A percentile compares a stretch with the other conserved stretches of the same genome.
phyloP scores from a whole-genome alignment of 2,329 filamentous ascomycete species.

The Venturiaceae sp. region DNA sequence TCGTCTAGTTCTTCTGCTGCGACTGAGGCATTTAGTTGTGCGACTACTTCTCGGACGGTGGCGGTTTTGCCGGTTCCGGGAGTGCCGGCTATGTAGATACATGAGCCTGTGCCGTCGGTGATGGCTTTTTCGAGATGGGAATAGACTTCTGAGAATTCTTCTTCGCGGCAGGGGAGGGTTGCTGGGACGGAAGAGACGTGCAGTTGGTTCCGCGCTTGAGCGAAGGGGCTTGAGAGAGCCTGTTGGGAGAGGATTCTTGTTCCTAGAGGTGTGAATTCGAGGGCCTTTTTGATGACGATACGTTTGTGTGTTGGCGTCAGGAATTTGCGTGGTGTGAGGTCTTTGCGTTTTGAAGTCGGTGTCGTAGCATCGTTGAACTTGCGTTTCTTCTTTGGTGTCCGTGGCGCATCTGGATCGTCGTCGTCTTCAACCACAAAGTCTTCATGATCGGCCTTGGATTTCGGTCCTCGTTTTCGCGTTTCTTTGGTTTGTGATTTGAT shows the following conservation, averaged over 20 bases:
- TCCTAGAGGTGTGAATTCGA: slow-evolving; percentile 93
- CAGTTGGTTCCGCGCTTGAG: slow-evolving; percentile 76
- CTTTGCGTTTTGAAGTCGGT: slow-evolving; percentile 34
- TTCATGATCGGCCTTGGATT: slow-evolving; percentile 27
- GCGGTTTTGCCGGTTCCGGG: slow-evolving; percentile 96
- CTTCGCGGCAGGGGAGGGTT: slow-evolving; percentile 82
- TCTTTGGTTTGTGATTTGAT: slow-evolving; percentile 65
- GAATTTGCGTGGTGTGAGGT: slow-evolving; percentile 42
- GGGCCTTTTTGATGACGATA: slow-evolving; percentile 70
- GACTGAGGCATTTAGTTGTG: slow-evolving; percentile 80
- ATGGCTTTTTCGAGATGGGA: slow-evolving; percentile 91
- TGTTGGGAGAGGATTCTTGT: slow-evolving; percentile 74
- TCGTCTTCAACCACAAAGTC: slow-evolving; percentile 31
- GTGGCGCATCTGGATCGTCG: slow-evolving; percentile 29
- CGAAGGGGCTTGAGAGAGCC: slow-evolving; percentile 76
- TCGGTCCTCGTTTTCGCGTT: slow-evolving; percentile 42
- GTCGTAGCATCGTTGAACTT: slow-evolving; percentile 35
- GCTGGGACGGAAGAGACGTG: slow-evolving; percentile 90
- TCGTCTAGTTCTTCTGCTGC: slow-evolving; percentile 87
- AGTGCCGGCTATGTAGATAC: slow-evolving; percentile 98
- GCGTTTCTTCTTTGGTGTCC: slow-evolving; percentile 37
- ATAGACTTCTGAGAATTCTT: slow-evolving; percentile 86
- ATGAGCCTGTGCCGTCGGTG: slow-evolving; percentile 83
- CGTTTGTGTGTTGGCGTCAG: slow-evolving; percentile 57
- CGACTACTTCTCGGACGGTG: slow-evolving; percentile 89